Base-by-base conservation (phyloP, 2,329 filamentous ascomycete species). In the Penicillium sp. region DNA sequence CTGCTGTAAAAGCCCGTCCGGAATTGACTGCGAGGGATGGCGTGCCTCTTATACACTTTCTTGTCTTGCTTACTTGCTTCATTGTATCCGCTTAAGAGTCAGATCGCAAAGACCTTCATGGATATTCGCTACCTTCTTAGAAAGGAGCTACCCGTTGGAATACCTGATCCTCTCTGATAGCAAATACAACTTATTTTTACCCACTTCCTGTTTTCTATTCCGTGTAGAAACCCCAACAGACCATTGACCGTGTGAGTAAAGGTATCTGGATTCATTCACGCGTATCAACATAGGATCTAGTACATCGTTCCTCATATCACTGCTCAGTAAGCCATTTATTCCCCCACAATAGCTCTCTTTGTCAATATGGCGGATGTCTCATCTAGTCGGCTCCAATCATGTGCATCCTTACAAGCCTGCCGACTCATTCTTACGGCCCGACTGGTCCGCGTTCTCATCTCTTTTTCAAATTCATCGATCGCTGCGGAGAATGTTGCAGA, bases 401-500 rank as follows among this genome's bases (percentile, higher is more conserved):
- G 74, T 1, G 74, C 75, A 61, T 77, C 75, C 11, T 64, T 52
- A 60, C 73, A 76, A 8, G 75, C 75, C 58, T 73, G 70, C n/a
- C 73, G 66, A 64, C 73, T 75, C 45, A 73, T 57, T 16, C 66
- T 59, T 14, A 78, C 75, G 1, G 75, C 75, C 1, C 65, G 61
- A 56, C 65, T 62, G 0, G 73, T 71, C 1, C 75, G 66, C 10
- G 57, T 51, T 19, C 69, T 62, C 73, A 78, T 73, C 51, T 76
- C 75, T 10, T 19, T 30, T 57, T 76, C 75, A 49, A 71, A 77
- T 3, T 53, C 52, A 10, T 68, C 64, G 13, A 77, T 60, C 0
- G 66, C 71, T 1, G 52, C 48, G 19, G 65, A 55, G 6, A 61
- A 19, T 1, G 52, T 48, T 4, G 45, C 45, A n/a, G 42, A 22